phyloP scores from a whole-genome alignment of 352 stramenopile species.

The Globisporangium rhizosaccharum region DNA sequence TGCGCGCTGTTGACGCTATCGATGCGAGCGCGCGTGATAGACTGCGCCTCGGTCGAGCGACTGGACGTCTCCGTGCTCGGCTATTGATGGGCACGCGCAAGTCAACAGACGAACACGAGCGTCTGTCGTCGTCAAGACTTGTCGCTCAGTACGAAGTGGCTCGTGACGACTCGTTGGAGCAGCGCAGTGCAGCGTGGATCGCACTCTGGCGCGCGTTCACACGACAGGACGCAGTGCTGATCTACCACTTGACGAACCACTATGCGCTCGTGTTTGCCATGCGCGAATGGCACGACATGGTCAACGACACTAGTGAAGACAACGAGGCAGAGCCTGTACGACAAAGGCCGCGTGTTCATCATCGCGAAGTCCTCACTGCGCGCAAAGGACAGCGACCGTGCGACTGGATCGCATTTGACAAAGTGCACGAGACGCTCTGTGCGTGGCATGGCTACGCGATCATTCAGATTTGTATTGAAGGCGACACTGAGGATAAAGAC shows the following conservation, averaged over 20 bases:
- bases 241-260: conserved; percentile 80
- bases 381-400: conserved; percentile 57
- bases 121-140: neutral
- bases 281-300: conserved; percentile 34
- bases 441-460: conserved; percentile 67
- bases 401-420: conserved; percentile 50
- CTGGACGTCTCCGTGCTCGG: conserved; percentile 1
- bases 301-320: neutral
- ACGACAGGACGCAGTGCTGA: conserved; percentile 19
- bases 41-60: neutral
- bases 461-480: conserved; percentile 18
- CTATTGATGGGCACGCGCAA: conserved; percentile 8
- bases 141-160: neutral
- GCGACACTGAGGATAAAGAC: neutral
- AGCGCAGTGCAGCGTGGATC: conserved; percentile 10
- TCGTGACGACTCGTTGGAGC: conserved; percentile 8
- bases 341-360: neutral
- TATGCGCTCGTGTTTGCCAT: conserved; percentile 71
- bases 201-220: conserved; percentile 19
- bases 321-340: neutral
- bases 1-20: conserved; percentile 25
- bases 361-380: conserved; percentile 49
- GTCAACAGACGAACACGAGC: too few relatives aligned
- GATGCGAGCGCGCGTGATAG: neutral
- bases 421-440: conserved; percentile 46